Percentiles rank a stretch among this genome's conserved stretches.
phyloP scores from a whole-genome alignment of 2,329 filamentous ascomycete genomes.

The Curvularia sp. region DNA sequence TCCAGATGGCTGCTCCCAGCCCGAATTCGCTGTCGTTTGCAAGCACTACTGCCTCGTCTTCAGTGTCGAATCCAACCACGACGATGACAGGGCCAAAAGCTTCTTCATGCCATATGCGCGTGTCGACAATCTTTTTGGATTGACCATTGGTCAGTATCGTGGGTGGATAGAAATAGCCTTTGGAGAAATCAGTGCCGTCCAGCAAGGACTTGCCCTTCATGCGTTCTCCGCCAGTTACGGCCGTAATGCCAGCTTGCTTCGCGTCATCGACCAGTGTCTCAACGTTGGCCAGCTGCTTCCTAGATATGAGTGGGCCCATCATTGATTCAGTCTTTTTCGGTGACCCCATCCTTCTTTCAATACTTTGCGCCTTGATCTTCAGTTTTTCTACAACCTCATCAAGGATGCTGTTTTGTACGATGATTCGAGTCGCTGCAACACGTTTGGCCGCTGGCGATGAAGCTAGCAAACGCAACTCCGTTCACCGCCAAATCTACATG shows the following conservation, averaged over 20 bases:
- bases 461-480: conserved; percentile 52
- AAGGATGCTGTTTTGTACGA: conserved; percentile 59
- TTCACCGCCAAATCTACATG: conserved; percentile 50
- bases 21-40: conserved; percentile 62
- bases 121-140: conserved; percentile 45
- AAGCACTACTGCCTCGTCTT: conserved; percentile 56
- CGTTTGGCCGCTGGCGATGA: conserved; percentile 65
- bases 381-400: conserved; percentile 50
- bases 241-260: conserved; percentile 47
- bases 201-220: conserved; percentile 59
- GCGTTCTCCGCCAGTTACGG: conserved; percentile 59
- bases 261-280: conserved; percentile 48
- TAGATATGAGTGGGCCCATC: conserved; percentile 71
- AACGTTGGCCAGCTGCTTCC: conserved; percentile 55
- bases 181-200: conserved; percentile 61
- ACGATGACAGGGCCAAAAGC: conserved; percentile 63
- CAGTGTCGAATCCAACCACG: conserved; percentile 56
- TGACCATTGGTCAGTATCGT: conserved; percentile 51
- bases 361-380: conserved; percentile 58
- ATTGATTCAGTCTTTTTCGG: conserved; percentile 64
- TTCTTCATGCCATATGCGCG: conserved; percentile 55
- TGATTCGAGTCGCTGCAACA: conserved; percentile 62
- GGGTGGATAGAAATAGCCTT: conserved; percentile 60
- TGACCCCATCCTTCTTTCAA: conserved; percentile 63
- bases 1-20: conserved; percentile 61